phyloP scores from a whole-genome alignment of 306 rosid genomes.

The Crataegus laevigata region DNA sequence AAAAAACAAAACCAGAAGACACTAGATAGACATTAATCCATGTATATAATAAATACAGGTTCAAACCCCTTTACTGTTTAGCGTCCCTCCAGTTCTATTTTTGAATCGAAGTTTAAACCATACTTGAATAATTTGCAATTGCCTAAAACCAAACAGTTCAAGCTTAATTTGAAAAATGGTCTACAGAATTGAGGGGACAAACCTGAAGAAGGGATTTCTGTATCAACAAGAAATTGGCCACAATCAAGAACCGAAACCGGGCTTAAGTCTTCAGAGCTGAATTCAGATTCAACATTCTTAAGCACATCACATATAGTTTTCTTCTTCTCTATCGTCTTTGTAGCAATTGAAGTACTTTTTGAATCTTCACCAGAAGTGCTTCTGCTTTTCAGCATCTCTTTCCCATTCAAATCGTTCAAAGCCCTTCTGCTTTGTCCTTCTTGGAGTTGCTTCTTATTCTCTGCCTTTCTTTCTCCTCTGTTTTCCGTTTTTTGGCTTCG shows the following conservation, averaged over 20 bases:
- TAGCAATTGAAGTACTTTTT: slow-evolving; percentile 18
- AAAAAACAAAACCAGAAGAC: too few species aligned
- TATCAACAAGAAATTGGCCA: slow-evolving; percentile 30
- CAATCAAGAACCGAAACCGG: slow-evolving; percentile 81
- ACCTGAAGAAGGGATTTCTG: slow-evolving; percentile 50
- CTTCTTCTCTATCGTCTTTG: slow-evolving; percentile 21
- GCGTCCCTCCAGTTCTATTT: too few species aligned
- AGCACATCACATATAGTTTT: slow-evolving; percentile 11
- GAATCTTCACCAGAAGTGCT: slow-evolving; percentile 4
- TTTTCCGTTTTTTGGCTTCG: slow-evolving; percentile 27
- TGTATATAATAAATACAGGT: too few species aligned
- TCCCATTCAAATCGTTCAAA: slow-evolving; percentile 22
- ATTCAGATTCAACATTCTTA: slow-evolving; percentile 33
- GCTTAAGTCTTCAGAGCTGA: slow-evolving; percentile 61
- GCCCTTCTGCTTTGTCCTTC: slow-evolving; percentile 5
- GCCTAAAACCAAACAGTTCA: not conserved
- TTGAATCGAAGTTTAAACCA: not conserved
- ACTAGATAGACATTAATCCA: too few species aligned
- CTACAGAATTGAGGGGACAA: not conserved
- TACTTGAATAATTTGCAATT: not conserved
- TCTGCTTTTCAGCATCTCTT: slow-evolving; percentile 25
- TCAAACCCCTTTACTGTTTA: too few species aligned
- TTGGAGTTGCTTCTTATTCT: slow-evolving; percentile 5
- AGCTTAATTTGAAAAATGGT: not conserved
- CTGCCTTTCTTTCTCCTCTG: slow-evolving; percentile 24